Evolutionary conservation across 129 eudicot genomes (phyloP), one percentile per base, ranked within the genome.

Genomic region (Solidago caesia): DNA sequence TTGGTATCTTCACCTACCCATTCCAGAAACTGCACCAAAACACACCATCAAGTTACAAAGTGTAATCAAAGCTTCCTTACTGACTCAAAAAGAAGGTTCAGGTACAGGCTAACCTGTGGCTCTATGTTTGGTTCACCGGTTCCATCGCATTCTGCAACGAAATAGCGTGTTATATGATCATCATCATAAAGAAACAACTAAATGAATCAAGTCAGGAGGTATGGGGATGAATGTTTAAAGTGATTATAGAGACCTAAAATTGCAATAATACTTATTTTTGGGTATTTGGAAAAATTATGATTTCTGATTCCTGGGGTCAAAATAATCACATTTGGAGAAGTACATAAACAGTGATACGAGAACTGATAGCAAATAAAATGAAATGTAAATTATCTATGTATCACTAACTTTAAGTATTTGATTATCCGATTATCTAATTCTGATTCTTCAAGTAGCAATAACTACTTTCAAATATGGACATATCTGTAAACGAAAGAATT

Each of bases 41-140:
- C 55, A 10, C 49, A 75, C 72, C 2, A 14, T 39, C 68, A 13
- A 44, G 44, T 44, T 67, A 33, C 13, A 73, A 16, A 41, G 25
- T 58, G 43, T 44, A 48, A 6, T 48, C 3, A 48, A 48, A 48
- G 12, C 4, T 58, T 8, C 5, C 33, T 25, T 15, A 39, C 41
- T 41, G 44, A 27, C 8, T 33, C 16, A 43, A 15, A 43, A 4
- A 5, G 12, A 65, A 29, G 8, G 29, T 67, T 67, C 8, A 46
- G 44, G n/a, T 16, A 44, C 70, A 43, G 53, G 71, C 89, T 71
- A 70, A 92, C 96, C 98, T 92, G 98, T 67, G 79, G 82, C 79
- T 93, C 98, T 62, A 93, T 79, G 75, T 93, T 93, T 59, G 91
- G 96, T 76, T 93, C 98, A 11, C 98, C 98, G 39, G 92, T 88